phyloP scores from a whole-genome alignment of 2,329 filamentous ascomycete species.

The Ophiostoma fasciatum region DNA sequence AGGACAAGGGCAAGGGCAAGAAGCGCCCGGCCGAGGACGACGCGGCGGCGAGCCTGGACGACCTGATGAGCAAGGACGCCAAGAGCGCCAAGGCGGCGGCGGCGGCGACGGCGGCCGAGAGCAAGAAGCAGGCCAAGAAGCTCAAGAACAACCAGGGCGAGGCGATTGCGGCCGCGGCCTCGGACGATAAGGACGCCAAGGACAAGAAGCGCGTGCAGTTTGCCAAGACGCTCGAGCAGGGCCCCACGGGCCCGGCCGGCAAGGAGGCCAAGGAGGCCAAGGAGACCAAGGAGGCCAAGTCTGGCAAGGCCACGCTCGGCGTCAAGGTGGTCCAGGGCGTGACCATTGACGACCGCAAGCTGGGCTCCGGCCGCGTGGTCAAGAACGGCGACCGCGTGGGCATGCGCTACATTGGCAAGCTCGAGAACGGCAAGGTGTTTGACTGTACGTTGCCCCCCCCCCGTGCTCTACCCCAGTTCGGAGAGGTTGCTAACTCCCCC shows the following conservation, averaged over 20 bases:
- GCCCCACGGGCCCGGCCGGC: constrained; percentile 59
- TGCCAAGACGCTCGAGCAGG: constrained; percentile 96
- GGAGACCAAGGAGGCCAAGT: constrained; percentile 25
- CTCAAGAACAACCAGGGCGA: constrained; percentile 97
- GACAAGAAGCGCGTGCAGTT: constrained; percentile 95
- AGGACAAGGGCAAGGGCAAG: constrained; percentile 47
- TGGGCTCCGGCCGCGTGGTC: constrained; percentile 66
- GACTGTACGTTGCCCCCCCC: constrained; percentile 48
- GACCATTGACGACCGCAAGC: constrained; percentile 88
- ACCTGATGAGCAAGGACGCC: constrained; percentile 62
- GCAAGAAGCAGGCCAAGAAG: constrained; percentile 97
- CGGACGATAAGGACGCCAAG: constrained; percentile 50
- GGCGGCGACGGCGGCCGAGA: constrained; percentile 57
- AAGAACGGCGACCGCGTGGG: constrained; percentile 85
- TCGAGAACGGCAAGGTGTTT: constrained; percentile 86
- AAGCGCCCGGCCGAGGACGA: constrained; percentile 78
- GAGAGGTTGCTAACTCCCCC: not conserved
- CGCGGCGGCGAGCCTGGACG: constrained; percentile 58
- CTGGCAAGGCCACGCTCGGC: constrained; percentile 36
- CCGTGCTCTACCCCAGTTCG: not conserved
- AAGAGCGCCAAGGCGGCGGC: constrained; percentile 37
- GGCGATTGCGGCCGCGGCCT: constrained; percentile 46
- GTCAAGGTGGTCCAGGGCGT: constrained; percentile 78
- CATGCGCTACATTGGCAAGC: constrained; percentile 98
- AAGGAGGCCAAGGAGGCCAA: constrained; percentile 20